Conservation (phyloP, 2,329 filamentous ascomycete genomes). For the Huntiella moniliformis region DNA sequence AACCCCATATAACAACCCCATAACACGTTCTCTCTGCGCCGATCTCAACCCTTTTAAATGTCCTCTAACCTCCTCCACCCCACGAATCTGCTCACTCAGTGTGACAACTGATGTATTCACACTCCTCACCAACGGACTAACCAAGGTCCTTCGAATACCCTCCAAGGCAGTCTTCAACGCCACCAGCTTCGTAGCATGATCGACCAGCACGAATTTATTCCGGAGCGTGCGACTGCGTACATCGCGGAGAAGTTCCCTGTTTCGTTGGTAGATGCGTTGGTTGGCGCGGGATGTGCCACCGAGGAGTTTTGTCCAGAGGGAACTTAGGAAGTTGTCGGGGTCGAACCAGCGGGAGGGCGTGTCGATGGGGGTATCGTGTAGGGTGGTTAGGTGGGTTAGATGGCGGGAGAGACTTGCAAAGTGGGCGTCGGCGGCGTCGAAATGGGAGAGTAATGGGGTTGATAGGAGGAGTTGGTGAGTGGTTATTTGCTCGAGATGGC, state of each 20-base stretch:
- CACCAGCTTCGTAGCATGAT: slow-evolving; percentile 69
- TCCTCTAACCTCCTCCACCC: slow-evolving; percentile 59
- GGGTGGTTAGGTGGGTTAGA: too few species aligned
- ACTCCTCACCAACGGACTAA: slow-evolving; percentile 63
- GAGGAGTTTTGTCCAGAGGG: slow-evolving; percentile 70
- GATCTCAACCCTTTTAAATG: slow-evolving; percentile 60
- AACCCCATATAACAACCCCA: slow-evolving; percentile 56
- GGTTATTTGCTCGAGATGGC: slow-evolving; percentile 76
- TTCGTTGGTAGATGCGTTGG: slow-evolving; percentile 75
- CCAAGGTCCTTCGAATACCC: slow-evolving; percentile 62
- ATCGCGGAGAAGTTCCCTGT: slow-evolving; percentile 58
- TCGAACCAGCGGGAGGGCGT: slow-evolving; percentile 70
- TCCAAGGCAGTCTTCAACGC: slow-evolving; percentile 76
- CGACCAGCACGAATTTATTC: slow-evolving; percentile 72
- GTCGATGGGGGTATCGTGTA: slow-evolving; percentile 30
- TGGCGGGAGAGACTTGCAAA: slow-evolving; percentile 51
- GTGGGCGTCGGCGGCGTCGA: slow-evolving; percentile 76
- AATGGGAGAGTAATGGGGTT: slow-evolving; percentile 67
- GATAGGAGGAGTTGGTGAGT: slow-evolving; percentile 66
- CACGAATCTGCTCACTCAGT: slow-evolving; percentile 70
- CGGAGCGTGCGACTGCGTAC: slow-evolving; percentile 67
- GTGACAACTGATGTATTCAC: slow-evolving; percentile 36
- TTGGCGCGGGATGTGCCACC: slow-evolving; percentile 44
- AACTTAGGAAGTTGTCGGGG: slow-evolving; percentile 59
- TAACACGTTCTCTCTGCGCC: slow-evolving; percentile 63